Conservation (phyloP, 805 yeast genomes). For the Hanseniaspora osmophila region DNA sequence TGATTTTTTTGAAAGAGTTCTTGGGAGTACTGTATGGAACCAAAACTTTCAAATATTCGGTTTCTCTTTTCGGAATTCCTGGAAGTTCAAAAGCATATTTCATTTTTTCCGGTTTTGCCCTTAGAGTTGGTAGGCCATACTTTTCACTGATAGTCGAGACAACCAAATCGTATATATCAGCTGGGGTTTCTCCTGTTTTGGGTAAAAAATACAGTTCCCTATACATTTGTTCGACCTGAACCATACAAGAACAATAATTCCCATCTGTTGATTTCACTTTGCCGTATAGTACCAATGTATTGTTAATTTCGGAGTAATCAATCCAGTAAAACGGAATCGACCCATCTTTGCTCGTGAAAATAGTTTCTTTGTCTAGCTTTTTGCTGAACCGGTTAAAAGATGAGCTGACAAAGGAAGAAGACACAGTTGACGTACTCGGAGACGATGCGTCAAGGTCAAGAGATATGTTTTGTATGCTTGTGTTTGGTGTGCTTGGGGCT, state of each 20-base stretch:
- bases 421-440: background rate
- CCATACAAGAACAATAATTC: slow-evolving; percentile 47
- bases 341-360: slow-evolving; percentile 29
- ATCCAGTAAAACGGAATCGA: slow-evolving; percentile 73
- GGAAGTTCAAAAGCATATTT: slow-evolving; percentile 83
- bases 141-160: slow-evolving; percentile 48
- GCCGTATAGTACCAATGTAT: slow-evolving; percentile 63
- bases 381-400: slow-evolving; percentile 4
- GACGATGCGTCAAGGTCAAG: no score
- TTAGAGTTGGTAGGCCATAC: slow-evolving; percentile 46
- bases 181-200: slow-evolving; percentile 36
- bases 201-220: slow-evolving; percentile 75
- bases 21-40: slow-evolving; percentile 61
- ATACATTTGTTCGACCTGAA: slow-evolving; percentile 54
- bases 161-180: slow-evolving; percentile 69
- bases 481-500: slow-evolving; percentile 21
- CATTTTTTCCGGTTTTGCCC: slow-evolving; percentile 55
- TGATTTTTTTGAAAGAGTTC: slow-evolving; percentile 33
- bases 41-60: slow-evolving; percentile 66
- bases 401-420: background rate
- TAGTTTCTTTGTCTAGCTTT: slow-evolving; percentile 15
- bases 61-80: slow-evolving; percentile 54
- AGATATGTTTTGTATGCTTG: background rate
- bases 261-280: slow-evolving; percentile 37
- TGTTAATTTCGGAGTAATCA: slow-evolving; percentile 71